Conservation (phyloP, 768 basidiomycete species). For the Amanita pallidorosea region DNA sequence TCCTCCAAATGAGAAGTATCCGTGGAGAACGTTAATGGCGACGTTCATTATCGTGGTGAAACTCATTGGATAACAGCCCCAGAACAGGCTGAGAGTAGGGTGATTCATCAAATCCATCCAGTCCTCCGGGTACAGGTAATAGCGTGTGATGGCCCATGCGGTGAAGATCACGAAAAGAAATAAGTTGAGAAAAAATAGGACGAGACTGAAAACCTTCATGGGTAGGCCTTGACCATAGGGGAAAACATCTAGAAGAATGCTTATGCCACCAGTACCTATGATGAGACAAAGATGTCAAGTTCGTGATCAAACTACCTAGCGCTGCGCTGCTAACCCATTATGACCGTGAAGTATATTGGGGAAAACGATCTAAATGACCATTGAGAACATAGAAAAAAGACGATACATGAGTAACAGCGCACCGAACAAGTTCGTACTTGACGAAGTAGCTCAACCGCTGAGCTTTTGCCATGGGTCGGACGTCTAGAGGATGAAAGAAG, state of each 20-base stretch:
- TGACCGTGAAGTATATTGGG: slow-evolving; percentile 1
- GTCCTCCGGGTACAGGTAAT: slow-evolving; percentile 25
- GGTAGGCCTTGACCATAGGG: slow-evolving; percentile 2
- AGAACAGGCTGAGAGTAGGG: slow-evolving; percentile 39
- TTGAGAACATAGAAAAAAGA: neutral
- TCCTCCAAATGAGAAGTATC: slow-evolving; percentile 35
- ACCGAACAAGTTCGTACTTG: slow-evolving; percentile 3
- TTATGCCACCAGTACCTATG: slow-evolving; percentile 3
- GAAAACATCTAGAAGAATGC: slow-evolving; percentile 4
- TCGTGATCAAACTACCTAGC: neutral
- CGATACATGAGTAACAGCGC: neutral
- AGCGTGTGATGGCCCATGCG: slow-evolving; percentile 27
- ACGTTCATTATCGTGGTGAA: slow-evolving; percentile 39
- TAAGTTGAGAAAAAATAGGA: slow-evolving; percentile 25
- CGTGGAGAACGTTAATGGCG: slow-evolving; percentile 27
- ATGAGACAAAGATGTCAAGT: neutral
- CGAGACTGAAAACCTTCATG: slow-evolving; percentile 4
- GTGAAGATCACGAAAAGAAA: slow-evolving; percentile 35
- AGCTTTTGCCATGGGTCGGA: neutral
- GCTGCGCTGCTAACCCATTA: slow-evolving; percentile 1
- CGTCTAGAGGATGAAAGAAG: neutral
- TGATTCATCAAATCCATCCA: slow-evolving; percentile 39
- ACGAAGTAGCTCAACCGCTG: neutral
- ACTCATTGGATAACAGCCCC: slow-evolving; percentile 37
- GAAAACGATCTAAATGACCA: neutral